These are phyloP conservation scores for Thalassiosira oceanica DNA, from an alignment of 352 stramenopile species.

Conservation along the genomic window DNA sequence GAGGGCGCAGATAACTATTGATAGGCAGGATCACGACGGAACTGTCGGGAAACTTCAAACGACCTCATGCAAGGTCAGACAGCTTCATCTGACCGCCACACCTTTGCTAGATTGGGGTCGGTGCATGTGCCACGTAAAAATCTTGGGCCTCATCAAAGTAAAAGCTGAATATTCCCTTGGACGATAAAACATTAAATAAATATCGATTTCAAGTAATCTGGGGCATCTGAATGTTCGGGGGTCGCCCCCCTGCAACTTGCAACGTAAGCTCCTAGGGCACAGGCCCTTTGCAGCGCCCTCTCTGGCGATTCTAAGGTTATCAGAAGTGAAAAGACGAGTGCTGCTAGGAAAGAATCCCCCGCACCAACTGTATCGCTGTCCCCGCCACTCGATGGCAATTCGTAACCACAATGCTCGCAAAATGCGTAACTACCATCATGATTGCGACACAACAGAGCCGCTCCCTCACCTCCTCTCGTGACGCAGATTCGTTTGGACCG, in stretches of 20 bases:
- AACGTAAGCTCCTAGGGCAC: slow-evolving; percentile 46
- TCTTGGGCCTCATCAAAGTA: no score
- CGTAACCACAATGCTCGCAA: slow-evolving; percentile 4
- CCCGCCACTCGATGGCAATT: neutral
- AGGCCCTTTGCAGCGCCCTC: slow-evolving; percentile 31
- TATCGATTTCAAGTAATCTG: slow-evolving; percentile 29
- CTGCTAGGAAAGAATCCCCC: slow-evolving; percentile 48
- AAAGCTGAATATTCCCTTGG: no score
- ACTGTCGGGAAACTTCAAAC: no score
- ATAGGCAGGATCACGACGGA: no score
- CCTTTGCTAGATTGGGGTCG: no score
- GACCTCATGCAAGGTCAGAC: no score
- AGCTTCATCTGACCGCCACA: no score
- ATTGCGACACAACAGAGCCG: slow-evolving; percentile 22
- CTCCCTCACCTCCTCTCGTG: slow-evolving; percentile 35
- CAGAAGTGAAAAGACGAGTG: slow-evolving; percentile 41
- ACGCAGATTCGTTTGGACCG: slow-evolving; percentile 46
- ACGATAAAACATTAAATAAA: no score
- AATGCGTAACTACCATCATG: neutral
- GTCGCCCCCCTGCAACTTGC: slow-evolving; percentile 40
- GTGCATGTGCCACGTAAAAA: no score
- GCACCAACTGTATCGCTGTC: slow-evolving; percentile 51
- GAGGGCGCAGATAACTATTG: slow-evolving; percentile 45
- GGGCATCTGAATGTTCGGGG: slow-evolving; percentile 40
- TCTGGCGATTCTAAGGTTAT: slow-evolving; percentile 12